Evolutionary conservation across 768 basidiomycete genomes (phyloP), one percentile per base, ranked within the genome.

Genomic region (Xerocomus brunneocitrinus): DNA sequence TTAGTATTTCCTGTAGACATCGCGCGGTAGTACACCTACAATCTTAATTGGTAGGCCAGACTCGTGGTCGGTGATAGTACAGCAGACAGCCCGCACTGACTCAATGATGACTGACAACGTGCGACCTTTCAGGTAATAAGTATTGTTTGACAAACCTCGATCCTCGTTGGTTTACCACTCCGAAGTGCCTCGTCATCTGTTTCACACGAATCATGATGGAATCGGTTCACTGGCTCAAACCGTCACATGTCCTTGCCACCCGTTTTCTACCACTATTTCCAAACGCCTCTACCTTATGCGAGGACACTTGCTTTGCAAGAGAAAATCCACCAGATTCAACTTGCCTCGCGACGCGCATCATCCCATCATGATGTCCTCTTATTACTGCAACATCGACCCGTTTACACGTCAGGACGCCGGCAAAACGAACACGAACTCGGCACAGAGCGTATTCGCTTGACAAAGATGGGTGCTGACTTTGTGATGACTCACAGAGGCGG

Each of bases 361-460:
- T 58, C 68, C 16, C 71, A 79, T 61, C 64, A 71, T 36, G 87
- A 91, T 62, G 60, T 91, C 49, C 76, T 94, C 14, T 80, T 95
- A 22, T 75, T 95, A 36, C 79, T 94, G 27, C 81, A 99, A 70
- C 97, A 99, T 60, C 79, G 86, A 9, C 97, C 97, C 5, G 95
- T 97, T 4, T 99, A 91, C 73, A 98, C 97, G 3, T 79, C 87
- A 8, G 97, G 97, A n/a, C 83, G 95, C 24, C 79, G 97, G 14
- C 94, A 97, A 69, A 79, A 78, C 25, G 77, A 81, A 47, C 73
- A 76, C 16, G 78, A 82, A 47, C 73, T 87, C 14, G 69, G 77
- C 36, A 71, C 74, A 40, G 90, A 95, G 62, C 77, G 77, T 38
- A 55, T 67, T 36, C 83, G 89, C 22, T 74, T 98, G n/a, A 80